Percentiles rank a stretch among this genome's conserved stretches.
phyloP scores from a whole-genome alignment of 2,329 filamentous ascomycete species.

The Geoglossum cookeanum region DNA sequence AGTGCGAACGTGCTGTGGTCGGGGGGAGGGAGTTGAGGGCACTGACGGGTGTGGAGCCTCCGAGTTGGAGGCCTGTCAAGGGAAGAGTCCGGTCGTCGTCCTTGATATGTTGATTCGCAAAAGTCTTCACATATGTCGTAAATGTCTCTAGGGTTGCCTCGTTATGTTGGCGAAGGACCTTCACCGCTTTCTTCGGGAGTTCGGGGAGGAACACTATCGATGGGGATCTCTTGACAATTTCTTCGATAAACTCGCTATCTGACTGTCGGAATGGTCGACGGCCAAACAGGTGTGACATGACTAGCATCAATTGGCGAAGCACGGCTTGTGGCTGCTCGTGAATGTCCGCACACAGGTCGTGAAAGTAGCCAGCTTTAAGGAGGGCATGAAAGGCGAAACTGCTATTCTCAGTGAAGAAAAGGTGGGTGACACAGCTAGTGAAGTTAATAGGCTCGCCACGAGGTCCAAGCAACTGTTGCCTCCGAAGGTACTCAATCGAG shows the following conservation, averaged over 20 bases:
- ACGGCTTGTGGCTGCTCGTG: constrained; percentile 29
- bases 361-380: constrained; percentile 51
- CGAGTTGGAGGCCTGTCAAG: constrained; percentile 32
- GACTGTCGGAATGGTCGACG: constrained; percentile 32
- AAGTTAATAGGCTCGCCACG: constrained; percentile 51
- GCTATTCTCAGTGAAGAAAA: constrained; percentile 60
- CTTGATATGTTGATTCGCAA: constrained; percentile 42
- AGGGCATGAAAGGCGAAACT: constrained; percentile 62
- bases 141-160: constrained; percentile 45
- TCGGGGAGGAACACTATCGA: constrained; percentile 46
- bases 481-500: constrained; percentile 59
- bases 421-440: constrained; percentile 46
- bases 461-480: constrained; percentile 43
- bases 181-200: constrained; percentile 37
- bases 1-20: constrained; percentile 41
- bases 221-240: constrained; percentile 34
- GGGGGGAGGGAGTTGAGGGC: constrained; percentile 19
- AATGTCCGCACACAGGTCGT: constrained; percentile 40
- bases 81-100: constrained; percentile 37
- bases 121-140: constrained; percentile 48
- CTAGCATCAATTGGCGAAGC: constrained; percentile 42
- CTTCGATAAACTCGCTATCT: constrained; percentile 27
- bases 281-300: constrained; percentile 52
- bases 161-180: constrained; percentile 43
- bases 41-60: constrained; percentile 13